These are phyloP conservation scores for Lycium barbarum DNA, from an alignment of 257 asterid genomes.

Conservation along the genomic window DNA sequence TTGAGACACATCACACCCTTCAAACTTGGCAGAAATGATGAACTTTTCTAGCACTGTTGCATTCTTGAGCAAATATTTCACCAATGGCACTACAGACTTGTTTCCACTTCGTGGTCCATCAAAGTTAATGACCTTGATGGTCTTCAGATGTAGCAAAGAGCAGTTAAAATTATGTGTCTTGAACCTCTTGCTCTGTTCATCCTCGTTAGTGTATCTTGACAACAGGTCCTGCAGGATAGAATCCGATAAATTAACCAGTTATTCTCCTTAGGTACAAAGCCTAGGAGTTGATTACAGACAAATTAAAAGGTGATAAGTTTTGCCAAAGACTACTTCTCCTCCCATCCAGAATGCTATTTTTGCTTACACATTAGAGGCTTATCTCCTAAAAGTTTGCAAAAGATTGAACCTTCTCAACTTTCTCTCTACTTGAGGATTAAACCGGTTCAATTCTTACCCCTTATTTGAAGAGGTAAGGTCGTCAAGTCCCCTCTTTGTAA, in stretches of 20 bases:
- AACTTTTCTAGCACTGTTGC: slow-evolving; percentile 4
- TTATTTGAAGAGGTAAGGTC: not conserved
- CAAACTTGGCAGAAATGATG: not conserved
- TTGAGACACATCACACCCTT: not conserved
- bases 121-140: not conserved
- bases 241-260: not conserved
- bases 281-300: not conserved
- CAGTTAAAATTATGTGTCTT: not conserved
- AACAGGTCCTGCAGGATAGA: not conserved
- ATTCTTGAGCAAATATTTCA: slow-evolving; percentile 4
- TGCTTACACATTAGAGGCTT: not conserved
- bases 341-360: not conserved
- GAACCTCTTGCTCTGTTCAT: not conserved
- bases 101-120: not conserved
- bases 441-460: not conserved
- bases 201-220: not conserved
- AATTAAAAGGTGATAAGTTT: not conserved
- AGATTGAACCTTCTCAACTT: not conserved
- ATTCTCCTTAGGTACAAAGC: not conserved
- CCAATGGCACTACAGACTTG: not conserved
- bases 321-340: not conserved
- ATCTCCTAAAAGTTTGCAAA: not conserved
- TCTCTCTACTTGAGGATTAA: not conserved
- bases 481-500: not conserved
- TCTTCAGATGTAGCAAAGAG: not conserved